These are phyloP conservation scores for Elsinoe fawcettii DNA, from an alignment of 2,329 filamentous ascomycete genomes.

Conservation along the genomic window DNA sequence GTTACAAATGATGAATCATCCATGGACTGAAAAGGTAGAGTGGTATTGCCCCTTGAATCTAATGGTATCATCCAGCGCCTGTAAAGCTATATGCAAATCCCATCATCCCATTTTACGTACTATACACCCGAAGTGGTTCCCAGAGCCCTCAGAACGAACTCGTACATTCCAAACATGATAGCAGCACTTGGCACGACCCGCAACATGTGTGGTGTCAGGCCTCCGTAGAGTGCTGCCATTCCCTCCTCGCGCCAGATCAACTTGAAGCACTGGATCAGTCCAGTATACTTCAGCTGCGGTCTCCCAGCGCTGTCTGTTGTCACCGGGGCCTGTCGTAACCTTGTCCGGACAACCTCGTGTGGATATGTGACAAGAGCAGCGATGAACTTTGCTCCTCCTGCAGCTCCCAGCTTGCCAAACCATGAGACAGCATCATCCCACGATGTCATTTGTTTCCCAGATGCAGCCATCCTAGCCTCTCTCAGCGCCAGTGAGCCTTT, in stretches of 20 bases:
- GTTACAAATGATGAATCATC: no score
- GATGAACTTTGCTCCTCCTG: slow-evolving; percentile 76
- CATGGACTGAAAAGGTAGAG: background rate
- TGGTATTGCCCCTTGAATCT: slow-evolving; percentile 1
- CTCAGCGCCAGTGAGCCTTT: slow-evolving; percentile 64
- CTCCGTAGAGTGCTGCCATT: slow-evolving; percentile 77
- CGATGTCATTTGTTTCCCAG: slow-evolving; percentile 54
- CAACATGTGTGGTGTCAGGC: slow-evolving; percentile 83
- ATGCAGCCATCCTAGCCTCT: slow-evolving; percentile 48
- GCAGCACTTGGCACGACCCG: slow-evolving; percentile 85
- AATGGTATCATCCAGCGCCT: slow-evolving; percentile 10
- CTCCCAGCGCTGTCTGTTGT: slow-evolving; percentile 37
- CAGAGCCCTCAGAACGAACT: slow-evolving; percentile 42
- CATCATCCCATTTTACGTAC: background rate
- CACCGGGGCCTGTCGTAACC: slow-evolving; percentile 76
- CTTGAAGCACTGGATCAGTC: slow-evolving; percentile 79
- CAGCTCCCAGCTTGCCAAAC: slow-evolving; percentile 70
- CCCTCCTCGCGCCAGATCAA: slow-evolving; percentile 85
- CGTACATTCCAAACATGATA: slow-evolving; percentile 91
- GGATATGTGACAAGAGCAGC: slow-evolving; percentile 83
- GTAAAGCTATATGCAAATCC: background rate
- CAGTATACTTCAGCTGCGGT: slow-evolving; percentile 75
- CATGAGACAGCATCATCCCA: slow-evolving; percentile 72
- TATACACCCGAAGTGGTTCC: slow-evolving; percentile 37
- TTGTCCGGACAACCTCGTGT: slow-evolving; percentile 81